These are phyloP conservation scores for Myotisia sp. DNA, from an alignment of 2,329 filamentous ascomycete genomes.

Conservation along the genomic window DNA sequence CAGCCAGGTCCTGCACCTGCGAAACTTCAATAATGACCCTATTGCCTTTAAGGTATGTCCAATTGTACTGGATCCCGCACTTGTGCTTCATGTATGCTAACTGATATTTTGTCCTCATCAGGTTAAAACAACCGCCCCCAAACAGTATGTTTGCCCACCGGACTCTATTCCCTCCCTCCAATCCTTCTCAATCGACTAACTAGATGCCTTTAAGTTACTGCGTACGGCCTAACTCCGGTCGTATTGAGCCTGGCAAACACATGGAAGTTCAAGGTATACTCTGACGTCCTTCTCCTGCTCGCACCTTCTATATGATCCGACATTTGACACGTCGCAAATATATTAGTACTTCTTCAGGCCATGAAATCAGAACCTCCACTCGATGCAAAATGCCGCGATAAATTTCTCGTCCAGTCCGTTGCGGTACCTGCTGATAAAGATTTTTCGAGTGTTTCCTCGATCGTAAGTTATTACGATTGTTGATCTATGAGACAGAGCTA, in stretches of 20 bases:
- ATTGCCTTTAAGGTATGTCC: constrained; percentile 48
- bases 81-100: background rate
- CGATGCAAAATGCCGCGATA: constrained; percentile 87
- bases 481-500: no score
- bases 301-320: background rate
- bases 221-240: constrained; percentile 89
- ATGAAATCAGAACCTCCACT: constrained; percentile 88
- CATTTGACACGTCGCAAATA: background rate
- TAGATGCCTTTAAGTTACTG: constrained; percentile 58
- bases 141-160: constrained; percentile 57
- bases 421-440: constrained; percentile 72
- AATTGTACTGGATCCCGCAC: background rate
- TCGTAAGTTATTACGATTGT: constrained; percentile 54
- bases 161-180: background rate
- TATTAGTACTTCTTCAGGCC: constrained; percentile 75
- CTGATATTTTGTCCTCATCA: constrained; percentile 25
- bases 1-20: constrained; percentile 45
- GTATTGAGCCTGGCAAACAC: constrained; percentile 76
- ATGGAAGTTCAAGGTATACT: constrained; percentile 77
- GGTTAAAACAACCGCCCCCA: constrained; percentile 98
- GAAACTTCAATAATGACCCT: constrained; percentile 43
- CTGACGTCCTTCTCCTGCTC: constrained; percentile 4
- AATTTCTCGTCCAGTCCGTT: constrained; percentile 92
- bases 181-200: constrained; percentile 8
- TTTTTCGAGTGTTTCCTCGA: constrained; percentile 61